These are phyloP conservation scores for Thraustochytrium sp. DNA, from an alignment of 352 stramenopile species.

Conservation along the genomic window DNA sequence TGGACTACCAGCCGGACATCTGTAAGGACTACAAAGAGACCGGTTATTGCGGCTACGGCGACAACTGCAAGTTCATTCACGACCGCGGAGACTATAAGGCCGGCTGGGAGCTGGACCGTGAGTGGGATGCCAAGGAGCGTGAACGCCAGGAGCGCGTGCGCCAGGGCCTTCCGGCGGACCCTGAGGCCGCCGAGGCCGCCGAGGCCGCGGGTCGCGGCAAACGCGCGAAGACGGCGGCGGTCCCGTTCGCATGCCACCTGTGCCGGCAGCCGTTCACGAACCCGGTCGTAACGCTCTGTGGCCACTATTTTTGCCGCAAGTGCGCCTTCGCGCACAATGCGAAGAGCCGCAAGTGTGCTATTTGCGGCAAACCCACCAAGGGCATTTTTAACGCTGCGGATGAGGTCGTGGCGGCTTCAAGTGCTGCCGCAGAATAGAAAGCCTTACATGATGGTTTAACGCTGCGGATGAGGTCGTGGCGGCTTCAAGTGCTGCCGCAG, in stretches of 20 bases:
- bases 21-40: conserved; percentile 99
- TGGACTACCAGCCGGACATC: conserved; percentile 92
- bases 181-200: conserved; percentile 29
- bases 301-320: conserved; percentile 46
- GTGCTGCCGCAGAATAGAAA: background rate
- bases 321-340: conserved; percentile 39
- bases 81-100: conserved; percentile 94
- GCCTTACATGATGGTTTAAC: background rate
- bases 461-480: background rate
- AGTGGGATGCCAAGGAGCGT: conserved; percentile 70
- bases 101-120: conserved; percentile 91
- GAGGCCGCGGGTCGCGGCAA: conserved; percentile 55
- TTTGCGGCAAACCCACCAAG: conserved; percentile 33
- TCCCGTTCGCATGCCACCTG: conserved; percentile 90
- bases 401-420: background rate
- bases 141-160: background rate
- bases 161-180: background rate
- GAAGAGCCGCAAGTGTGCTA: conserved; percentile 8
- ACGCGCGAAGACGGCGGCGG: conserved; percentile 56
- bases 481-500: no score
- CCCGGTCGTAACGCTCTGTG: conserved; percentile 42
- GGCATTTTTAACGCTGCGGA: conserved; percentile 38
- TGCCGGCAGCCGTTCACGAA: conserved; percentile 57
- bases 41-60: conserved; percentile 95
- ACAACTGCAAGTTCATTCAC: conserved; percentile 96